Evolutionary conservation across 306 rosid species (phyloP).

Genomic region (barrel medic (Medicago truncatula)): DNA sequence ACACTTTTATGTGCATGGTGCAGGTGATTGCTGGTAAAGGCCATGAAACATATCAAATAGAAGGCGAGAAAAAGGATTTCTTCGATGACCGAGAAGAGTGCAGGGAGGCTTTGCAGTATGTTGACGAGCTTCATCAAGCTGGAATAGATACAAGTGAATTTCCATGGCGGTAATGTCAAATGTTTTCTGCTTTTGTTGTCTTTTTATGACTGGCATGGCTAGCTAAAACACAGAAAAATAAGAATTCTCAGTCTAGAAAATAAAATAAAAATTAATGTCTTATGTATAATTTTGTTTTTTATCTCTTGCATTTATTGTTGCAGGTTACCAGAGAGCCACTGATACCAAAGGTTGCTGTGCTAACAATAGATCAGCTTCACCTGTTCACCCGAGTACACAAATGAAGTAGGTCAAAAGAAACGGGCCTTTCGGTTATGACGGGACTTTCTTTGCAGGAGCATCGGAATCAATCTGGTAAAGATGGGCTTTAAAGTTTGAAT

Average conservation of each 20-base stretch:
- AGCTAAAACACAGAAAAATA: conserved; percentile 8
- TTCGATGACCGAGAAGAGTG: conserved; percentile 96
- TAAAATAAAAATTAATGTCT: not conserved
- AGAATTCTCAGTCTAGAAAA: conserved; percentile 1
- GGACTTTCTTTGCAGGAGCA: conserved; percentile 20
- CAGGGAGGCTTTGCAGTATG: conserved; percentile 91
- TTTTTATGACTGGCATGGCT: conserved; percentile 16
- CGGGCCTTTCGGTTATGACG: conserved; percentile 26
- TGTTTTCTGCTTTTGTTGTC: conserved; percentile 19
- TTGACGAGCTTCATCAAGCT: conserved; percentile 96
- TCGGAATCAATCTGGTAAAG: conserved; percentile 24
- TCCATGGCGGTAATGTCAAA: conserved; percentile 86
- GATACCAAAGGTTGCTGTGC: conserved; percentile 42
- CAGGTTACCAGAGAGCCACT: conserved; percentile 98
- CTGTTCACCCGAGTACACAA: conserved; percentile 21
- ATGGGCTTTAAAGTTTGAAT: conserved; percentile 17
- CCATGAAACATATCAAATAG: conserved; percentile 79
- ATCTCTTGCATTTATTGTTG: conserved; percentile 27
- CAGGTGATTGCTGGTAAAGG: conserved; percentile 98
- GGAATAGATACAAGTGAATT: conserved; percentile 98
- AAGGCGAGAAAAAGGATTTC: conserved; percentile 78
- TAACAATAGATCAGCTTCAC: conserved; percentile 18
- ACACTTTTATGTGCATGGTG: conserved; percentile 38
- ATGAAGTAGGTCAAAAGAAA: conserved; percentile 22
- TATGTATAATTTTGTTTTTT: conserved; percentile 32